Conservation (phyloP, 1,284 basidiomycete species). For the Cerioporus squamosus region DNA sequence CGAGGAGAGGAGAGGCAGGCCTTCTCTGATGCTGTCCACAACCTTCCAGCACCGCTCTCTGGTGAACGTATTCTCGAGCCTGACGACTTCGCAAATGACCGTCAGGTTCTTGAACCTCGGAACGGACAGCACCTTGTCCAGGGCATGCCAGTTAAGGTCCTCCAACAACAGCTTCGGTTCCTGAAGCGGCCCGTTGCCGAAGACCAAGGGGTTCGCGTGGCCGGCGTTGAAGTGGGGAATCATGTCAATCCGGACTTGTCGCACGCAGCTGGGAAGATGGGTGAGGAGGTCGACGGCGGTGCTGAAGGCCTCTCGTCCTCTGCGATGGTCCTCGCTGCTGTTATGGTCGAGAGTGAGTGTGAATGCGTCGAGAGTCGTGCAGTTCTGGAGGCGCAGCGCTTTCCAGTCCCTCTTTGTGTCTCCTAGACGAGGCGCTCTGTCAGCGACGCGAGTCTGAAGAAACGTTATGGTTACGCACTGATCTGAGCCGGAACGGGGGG, state of each 20-base stretch:
- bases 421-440: not conserved
- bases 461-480: not conserved
- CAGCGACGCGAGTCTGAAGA: not conserved
- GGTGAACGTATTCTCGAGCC: no score
- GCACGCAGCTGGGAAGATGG: not conserved
- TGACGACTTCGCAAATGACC: no score
- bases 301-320: not conserved
- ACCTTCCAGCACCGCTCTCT: no score
- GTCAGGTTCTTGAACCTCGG: no score
- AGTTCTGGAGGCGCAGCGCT: not conserved
- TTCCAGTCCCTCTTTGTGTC: not conserved
- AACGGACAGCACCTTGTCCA: no score
- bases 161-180: no score
- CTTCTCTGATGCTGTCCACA: no score
- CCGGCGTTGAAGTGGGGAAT: not conserved
- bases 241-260: not conserved
- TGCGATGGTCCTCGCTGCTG: not conserved
- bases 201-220: not conserved
- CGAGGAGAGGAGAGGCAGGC: no score
- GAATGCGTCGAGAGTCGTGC: not conserved
- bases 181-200: not conserved
- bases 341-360: not conserved
- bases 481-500: no score
- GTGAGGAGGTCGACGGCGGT: not conserved
- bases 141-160: no score